Evolutionary conservation across 768 basidiomycete species (phyloP).

Genomic region (Agrocybe praecox): DNA sequence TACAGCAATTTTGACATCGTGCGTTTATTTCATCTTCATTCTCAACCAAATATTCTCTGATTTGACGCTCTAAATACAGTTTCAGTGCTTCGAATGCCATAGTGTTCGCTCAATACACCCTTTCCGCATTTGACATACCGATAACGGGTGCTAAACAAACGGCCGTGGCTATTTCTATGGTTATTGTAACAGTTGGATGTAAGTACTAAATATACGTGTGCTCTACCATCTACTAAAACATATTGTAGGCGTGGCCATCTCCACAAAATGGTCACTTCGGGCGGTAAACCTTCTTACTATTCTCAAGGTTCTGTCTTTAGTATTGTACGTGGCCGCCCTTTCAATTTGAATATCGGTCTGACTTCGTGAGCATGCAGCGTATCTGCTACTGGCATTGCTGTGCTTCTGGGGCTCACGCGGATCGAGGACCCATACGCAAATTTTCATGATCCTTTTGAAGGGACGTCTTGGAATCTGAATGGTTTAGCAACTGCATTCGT

Average conservation of each 20-base stretch:
- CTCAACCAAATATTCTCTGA: background rate
- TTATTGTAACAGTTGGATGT: slow-evolving; percentile 29
- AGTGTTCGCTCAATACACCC: slow-evolving; percentile 40
- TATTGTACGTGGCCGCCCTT: slow-evolving; percentile 24
- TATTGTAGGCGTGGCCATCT: slow-evolving; percentile 30
- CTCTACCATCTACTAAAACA: background rate
- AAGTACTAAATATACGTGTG: background rate
- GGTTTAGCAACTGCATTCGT: slow-evolving; percentile 39
- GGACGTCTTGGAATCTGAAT: slow-evolving; percentile 46
- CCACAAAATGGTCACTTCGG: slow-evolving; percentile 37
- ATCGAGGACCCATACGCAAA: slow-evolving; percentile 56
- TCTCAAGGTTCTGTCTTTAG: slow-evolving; percentile 30
- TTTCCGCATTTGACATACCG: slow-evolving; percentile 31
- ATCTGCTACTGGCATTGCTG: slow-evolving; percentile 58
- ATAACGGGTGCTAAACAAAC: slow-evolving; percentile 31
- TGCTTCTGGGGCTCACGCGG: slow-evolving; percentile 54
- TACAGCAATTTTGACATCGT: slow-evolving; percentile 36
- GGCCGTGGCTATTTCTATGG: slow-evolving; percentile 21
- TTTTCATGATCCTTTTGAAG: slow-evolving; percentile 59
- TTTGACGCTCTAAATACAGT: slow-evolving; percentile 12
- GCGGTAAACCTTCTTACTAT: slow-evolving; percentile 31
- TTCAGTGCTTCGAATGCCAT: slow-evolving; percentile 36
- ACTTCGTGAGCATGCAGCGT: slow-evolving; percentile 26
- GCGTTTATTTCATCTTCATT: slow-evolving; percentile 9
- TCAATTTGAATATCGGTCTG: background rate